Evolutionary conservation across 129 eudicot species (phyloP), one percentile per base, ranked within the genome.

Genomic region (Flaveria trinervia): DNA sequence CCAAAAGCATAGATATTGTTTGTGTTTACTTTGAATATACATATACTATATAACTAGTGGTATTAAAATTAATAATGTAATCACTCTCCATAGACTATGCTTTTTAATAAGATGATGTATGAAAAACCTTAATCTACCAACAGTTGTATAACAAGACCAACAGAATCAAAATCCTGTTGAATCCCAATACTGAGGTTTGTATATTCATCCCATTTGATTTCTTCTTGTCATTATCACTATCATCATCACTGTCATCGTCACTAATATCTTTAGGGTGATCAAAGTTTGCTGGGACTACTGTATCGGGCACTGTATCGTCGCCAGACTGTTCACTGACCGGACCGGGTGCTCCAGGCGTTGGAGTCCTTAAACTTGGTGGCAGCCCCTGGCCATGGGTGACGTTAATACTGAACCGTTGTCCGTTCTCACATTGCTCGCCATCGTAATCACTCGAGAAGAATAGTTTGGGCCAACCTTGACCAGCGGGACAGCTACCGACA

Each of bases 361-460:
- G 86, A 28, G 81, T 65, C 46, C 28, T 75, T 17, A 94, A 80
- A 71, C 87, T 83, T 1, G 87, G 87, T 4, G 99, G 99, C 81
- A 94, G 60, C 18, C 99, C 99, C 79, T 86, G 88, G 0, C 99
- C 99, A 16, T 85, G 80, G 9, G 94, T 89, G 26, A 94, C 99
- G 7, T 89, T 91, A 44, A 94, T 89, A 23, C 84, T 77, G 14
- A 94, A 86, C 20, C 72, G 83, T 43, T 89, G 96, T 0, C 99
- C 99, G 18, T 86, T 81, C 46, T 81, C 66, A 45, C 99, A 94
- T 54, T 94, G 99, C 71, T 89, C 96, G 0, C 99, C 99, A 9
- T 94, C 99, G 26, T 94, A 94, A 72, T 91, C 96, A 49, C 97
- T 84, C 0, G 99, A 94, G 86, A 94, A 94, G 67, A 94, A 39